Evolutionary conservation across 1,284 basidiomycete species (phyloP).

Genomic region (Malassezia sp.): DNA sequence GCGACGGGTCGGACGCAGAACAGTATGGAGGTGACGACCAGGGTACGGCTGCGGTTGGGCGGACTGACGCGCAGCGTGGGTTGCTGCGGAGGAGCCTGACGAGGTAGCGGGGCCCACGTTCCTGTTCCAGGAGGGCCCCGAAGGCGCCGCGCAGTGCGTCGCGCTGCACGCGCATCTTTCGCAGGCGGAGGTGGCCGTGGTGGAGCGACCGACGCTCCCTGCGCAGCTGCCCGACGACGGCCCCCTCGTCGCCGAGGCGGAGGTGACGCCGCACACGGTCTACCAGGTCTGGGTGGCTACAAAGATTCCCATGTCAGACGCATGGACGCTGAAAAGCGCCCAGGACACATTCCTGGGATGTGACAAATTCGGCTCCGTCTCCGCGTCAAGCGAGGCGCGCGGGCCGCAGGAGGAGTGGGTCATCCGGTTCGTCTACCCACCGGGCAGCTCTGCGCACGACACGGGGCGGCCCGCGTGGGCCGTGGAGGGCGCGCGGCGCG

Average conservation of each 20-base stretch:
- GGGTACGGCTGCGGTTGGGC: conserved; percentile 1
- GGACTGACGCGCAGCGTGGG: conserved; percentile 11
- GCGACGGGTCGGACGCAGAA: conserved; percentile 14
- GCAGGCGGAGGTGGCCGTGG: conserved; percentile 4
- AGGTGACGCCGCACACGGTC: conserved; percentile 23
- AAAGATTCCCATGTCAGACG: conserved; percentile 11
- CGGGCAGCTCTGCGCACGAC: neutral
- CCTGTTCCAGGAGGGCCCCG: conserved; percentile 2
- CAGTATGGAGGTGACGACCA: conserved; percentile 16
- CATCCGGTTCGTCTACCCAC: conserved; percentile 13
- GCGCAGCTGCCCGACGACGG: conserved; percentile 5
- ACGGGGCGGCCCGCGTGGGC: neutral
- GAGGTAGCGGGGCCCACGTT: conserved; percentile 11
- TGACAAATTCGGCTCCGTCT: conserved; percentile 23
- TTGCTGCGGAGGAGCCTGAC: neutral
- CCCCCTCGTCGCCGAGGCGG: conserved; percentile 10
- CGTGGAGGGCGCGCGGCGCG: conserved; percentile 5
- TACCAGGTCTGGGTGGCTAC: conserved; percentile 38
- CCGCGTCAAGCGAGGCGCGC: conserved; percentile 27
- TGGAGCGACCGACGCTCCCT: conserved; percentile 6
- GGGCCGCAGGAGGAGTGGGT: conserved; percentile 38
- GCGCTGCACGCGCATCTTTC: conserved; percentile 8
- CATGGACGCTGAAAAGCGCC: conserved; percentile 30
- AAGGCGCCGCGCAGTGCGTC: neutral
- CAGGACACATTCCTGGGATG: conserved; percentile 31